Conservation (phyloP, 2,329 filamentous ascomycete species). For the Fusarium floridanum region DNA sequence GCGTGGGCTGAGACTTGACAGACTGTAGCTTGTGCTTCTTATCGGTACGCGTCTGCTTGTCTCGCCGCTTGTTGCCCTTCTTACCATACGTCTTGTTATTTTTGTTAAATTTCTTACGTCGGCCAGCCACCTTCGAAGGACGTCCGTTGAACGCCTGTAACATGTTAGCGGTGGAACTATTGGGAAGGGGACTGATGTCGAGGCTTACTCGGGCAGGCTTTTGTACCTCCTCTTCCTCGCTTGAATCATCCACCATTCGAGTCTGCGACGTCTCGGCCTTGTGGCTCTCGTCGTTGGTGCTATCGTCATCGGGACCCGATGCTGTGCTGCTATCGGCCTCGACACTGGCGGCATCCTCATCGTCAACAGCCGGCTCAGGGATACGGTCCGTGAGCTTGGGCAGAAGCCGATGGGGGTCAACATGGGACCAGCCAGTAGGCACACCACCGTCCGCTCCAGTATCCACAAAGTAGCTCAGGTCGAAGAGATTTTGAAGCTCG, state of each 20-base stretch:
- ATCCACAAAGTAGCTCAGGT: slow-evolving; percentile 75
- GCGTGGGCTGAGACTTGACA: slow-evolving; percentile 53
- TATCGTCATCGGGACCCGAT: slow-evolving; percentile 65
- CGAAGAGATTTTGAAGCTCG: slow-evolving; percentile 79
- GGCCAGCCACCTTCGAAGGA: slow-evolving; percentile 48
- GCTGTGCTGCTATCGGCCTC: slow-evolving; percentile 61
- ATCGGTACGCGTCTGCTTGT: slow-evolving; percentile 55
- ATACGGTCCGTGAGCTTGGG: slow-evolving; percentile 64
- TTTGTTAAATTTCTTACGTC: slow-evolving; percentile 65
- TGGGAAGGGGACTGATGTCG: neutral
- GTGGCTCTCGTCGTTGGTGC: slow-evolving; percentile 63
- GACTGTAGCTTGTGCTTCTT: slow-evolving; percentile 54
- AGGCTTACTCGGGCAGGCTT: slow-evolving; percentile 45
- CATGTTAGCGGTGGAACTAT: slow-evolving; percentile 6
- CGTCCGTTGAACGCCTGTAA: slow-evolving; percentile 36
- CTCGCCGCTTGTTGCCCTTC: slow-evolving; percentile 62
- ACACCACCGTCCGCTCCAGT: slow-evolving; percentile 65
- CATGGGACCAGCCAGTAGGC: slow-evolving; percentile 76
- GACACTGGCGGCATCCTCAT: slow-evolving; percentile 64
- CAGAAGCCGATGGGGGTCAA: slow-evolving; percentile 71
- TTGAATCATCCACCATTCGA: slow-evolving; percentile 71
- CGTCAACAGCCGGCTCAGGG: slow-evolving; percentile 57
- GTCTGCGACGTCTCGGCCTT: slow-evolving; percentile 55
- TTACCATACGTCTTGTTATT: slow-evolving; percentile 61
- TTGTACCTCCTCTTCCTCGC: slow-evolving; percentile 66